Percentiles rank a stretch among this genome's conserved stretches.
These are phyloP conservation scores for Malus orientalis DNA, from an alignment of 306 rosid species.

Conservation along the genomic window DNA sequence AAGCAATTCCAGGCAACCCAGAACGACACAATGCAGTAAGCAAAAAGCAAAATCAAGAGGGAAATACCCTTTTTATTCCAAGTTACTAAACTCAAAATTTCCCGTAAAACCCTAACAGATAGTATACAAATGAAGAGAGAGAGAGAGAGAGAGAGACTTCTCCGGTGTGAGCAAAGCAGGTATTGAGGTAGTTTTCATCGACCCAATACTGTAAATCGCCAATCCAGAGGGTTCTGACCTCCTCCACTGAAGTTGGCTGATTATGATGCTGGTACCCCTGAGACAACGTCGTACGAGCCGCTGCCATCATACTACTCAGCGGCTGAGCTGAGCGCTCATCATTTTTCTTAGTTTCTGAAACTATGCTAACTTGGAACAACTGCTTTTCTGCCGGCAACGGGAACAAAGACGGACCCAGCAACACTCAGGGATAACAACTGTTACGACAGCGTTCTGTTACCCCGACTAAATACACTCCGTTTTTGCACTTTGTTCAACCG, in stretches of 20 bases:
- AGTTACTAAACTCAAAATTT: background rate
- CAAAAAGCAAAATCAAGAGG: background rate
- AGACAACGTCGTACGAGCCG: constrained; percentile 16
- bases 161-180: constrained; percentile 80
- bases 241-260: constrained; percentile 51
- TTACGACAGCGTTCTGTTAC: too few relatives aligned
- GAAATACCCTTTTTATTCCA: background rate
- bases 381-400: background rate
- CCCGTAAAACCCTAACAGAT: background rate
- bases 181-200: constrained; percentile 63
- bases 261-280: constrained; percentile 33
- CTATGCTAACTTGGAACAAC: background rate
- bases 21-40: background rate
- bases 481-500: too few relatives aligned
- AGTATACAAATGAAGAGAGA: background rate
- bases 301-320: constrained; percentile 15
- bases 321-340: constrained; percentile 5
- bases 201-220: constrained; percentile 95
- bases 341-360: background rate
- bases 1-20: background rate
- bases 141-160: constrained; percentile 38
- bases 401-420: too few relatives aligned
- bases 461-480: too few relatives aligned
- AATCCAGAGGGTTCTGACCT: constrained; percentile 86
- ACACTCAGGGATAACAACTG: too few relatives aligned